Evolutionary conservation across 2,329 filamentous ascomycete genomes (phyloP).

Genomic region (Domatiomyces globalis): DNA sequence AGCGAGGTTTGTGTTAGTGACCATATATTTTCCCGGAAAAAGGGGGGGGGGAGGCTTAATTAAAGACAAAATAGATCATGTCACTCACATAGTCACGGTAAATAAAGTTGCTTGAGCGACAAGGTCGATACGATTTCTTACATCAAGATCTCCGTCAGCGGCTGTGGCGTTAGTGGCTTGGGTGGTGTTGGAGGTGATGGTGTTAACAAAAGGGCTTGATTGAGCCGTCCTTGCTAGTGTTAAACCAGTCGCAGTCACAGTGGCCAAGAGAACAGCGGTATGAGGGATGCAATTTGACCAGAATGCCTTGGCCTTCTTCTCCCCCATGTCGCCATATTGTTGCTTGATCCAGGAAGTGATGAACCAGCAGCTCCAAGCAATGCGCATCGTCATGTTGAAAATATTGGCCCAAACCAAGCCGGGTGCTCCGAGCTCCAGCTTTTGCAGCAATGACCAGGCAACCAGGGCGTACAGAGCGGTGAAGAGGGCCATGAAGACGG

Average conservation of each 20-base stretch:
- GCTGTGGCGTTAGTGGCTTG: not conserved
- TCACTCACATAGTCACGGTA: constrained; percentile 12
- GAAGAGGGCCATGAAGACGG: constrained; percentile 70
- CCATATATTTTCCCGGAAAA: not conserved
- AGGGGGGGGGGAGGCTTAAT: not conserved
- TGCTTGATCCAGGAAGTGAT: constrained; percentile 33
- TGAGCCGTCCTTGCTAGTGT: not conserved
- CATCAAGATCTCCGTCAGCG: not conserved
- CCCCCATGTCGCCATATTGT: not conserved
- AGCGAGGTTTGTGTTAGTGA: not conserved
- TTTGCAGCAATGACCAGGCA: constrained; percentile 44
- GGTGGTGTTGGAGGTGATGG: not conserved
- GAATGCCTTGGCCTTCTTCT: not conserved
- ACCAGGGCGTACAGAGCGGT: constrained; percentile 60
- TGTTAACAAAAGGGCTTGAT: not conserved
- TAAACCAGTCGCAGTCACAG: not conserved
- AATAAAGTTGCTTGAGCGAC: constrained; percentile 4
- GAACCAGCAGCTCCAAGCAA: constrained; percentile 65
- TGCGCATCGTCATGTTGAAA: constrained; percentile 78
- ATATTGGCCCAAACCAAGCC: constrained; percentile 78
- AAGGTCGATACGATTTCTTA: not conserved
- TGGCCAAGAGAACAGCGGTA: not conserved
- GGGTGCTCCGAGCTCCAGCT: constrained; percentile 55
- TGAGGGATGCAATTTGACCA: not conserved
- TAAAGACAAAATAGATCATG: not conserved